These are phyloP conservation scores for Paecilomyces formosus DNA, from an alignment of 2,329 filamentous ascomycete genomes.

Conservation along the genomic window DNA sequence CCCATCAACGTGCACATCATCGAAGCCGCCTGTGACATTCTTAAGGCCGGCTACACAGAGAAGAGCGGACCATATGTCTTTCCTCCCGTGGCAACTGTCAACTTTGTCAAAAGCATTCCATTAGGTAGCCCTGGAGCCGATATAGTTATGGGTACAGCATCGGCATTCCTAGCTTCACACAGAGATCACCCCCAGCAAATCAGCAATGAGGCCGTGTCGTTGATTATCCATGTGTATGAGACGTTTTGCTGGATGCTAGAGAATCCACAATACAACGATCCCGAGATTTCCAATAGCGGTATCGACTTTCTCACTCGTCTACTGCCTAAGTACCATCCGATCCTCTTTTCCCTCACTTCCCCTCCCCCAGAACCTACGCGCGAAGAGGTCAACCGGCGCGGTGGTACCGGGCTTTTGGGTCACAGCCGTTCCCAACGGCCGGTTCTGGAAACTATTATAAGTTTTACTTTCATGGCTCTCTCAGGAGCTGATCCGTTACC, in stretches of 20 bases:
- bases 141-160: slow-evolving; percentile 38
- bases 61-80: slow-evolving; percentile 37
- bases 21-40: slow-evolving; percentile 38
- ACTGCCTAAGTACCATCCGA: slow-evolving; percentile 32
- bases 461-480: slow-evolving; percentile 34
- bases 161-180: slow-evolving; percentile 38
- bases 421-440: slow-evolving; percentile 13
- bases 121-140: slow-evolving; percentile 32
- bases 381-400: neutral
- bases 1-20: slow-evolving; percentile 34
- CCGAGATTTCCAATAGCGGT: slow-evolving; percentile 36
- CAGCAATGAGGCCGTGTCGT: slow-evolving; percentile 22
- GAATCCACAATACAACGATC: slow-evolving; percentile 28
- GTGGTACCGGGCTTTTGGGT: neutral
- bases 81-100: slow-evolving; percentile 30
- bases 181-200: slow-evolving; percentile 26
- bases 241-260: slow-evolving; percentile 30
- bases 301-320: slow-evolving; percentile 38
- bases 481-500: slow-evolving; percentile 37
- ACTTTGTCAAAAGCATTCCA: slow-evolving; percentile 34
- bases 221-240: slow-evolving; percentile 33
- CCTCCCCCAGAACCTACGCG: slow-evolving; percentile 10
- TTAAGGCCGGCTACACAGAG: slow-evolving; percentile 41
- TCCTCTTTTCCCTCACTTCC: slow-evolving; percentile 29
- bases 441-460: slow-evolving; percentile 27